Percentiles rank a stretch among this genome's conserved stretches.
Evolutionary conservation across 768 basidiomycete species (phyloP).

Genomic region (Suillus brevipes): DNA sequence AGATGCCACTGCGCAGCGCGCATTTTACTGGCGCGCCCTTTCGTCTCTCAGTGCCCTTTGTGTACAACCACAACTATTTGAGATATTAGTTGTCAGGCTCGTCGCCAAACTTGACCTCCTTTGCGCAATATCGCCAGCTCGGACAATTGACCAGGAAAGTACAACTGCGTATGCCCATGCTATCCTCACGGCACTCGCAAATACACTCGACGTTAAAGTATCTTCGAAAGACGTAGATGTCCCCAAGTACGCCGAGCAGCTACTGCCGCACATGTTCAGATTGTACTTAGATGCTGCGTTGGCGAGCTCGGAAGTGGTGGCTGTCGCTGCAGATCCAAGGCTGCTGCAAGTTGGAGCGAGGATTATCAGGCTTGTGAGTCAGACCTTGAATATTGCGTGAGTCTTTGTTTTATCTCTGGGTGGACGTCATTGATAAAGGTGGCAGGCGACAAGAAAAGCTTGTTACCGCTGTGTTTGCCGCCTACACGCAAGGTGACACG

Average conservation of each 20-base stretch:
- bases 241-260: constrained; percentile 72
- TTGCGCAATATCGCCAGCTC: constrained; percentile 40
- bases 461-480: constrained; percentile 37
- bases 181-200: constrained; percentile 67
- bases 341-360: constrained; percentile 48
- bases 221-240: constrained; percentile 66
- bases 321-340: constrained; percentile 36
- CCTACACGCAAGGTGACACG: constrained; percentile 48
- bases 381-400: constrained; percentile 64
- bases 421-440: constrained; percentile 4
- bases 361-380: constrained; percentile 67
- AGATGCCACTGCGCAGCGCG: constrained; percentile 54
- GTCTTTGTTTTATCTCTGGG: constrained; percentile 32
- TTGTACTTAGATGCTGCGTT: constrained; percentile 51
- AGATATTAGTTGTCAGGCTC: constrained; percentile 75
- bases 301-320: constrained; percentile 25
- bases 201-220: constrained; percentile 57
- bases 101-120: constrained; percentile 73
- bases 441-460: constrained; percentile 63
- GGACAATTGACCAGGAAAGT: constrained; percentile 49
- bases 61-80: constrained; percentile 75
- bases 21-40: constrained; percentile 67
- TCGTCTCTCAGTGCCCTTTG: constrained; percentile 72
- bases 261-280: constrained; percentile 72
- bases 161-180: constrained; percentile 85